These are phyloP conservation scores for Holtermanniella nyarrowii DNA, from an alignment of 768 basidiomycete genomes.

Conservation along the genomic window DNA sequence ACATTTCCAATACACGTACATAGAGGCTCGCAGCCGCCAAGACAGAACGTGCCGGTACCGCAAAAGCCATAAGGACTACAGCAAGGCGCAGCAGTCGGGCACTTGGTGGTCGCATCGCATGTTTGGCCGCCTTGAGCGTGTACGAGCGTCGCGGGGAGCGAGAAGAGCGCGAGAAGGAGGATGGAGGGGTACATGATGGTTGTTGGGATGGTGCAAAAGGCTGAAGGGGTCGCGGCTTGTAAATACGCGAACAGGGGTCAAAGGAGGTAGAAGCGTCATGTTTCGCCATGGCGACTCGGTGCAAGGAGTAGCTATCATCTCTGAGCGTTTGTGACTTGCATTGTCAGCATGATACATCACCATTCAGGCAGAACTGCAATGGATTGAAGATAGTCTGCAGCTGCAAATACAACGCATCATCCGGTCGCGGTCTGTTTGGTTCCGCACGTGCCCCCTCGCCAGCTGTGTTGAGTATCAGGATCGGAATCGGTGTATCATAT, in stretches of 20 bases:
- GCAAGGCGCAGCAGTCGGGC: constrained; percentile 25
- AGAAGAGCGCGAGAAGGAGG: neutral
- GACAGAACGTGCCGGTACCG: constrained; percentile 52
- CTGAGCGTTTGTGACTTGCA: no score
- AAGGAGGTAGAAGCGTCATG: neutral
- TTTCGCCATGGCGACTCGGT: no score
- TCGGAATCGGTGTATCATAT: no score
- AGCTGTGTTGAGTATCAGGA: no score
- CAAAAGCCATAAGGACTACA: constrained; percentile 52
- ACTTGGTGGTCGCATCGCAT: constrained; percentile 21
- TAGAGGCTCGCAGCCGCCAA: constrained; percentile 79
- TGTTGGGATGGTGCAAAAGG: neutral
- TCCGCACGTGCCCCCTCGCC: no score
- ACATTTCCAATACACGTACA: constrained; percentile 15
- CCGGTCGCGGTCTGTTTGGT: neutral
- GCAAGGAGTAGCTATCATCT: no score
- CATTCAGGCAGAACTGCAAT: neutral
- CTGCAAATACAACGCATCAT: no score
- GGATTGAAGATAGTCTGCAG: no score
- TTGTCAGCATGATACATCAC: no score
- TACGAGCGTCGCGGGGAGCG: neutral
- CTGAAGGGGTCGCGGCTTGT: neutral
- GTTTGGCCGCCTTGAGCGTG: constrained; percentile 2
- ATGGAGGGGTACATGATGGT: neutral
- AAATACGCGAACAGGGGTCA: neutral